phyloP scores from a whole-genome alignment of 148 eudicot genomes.

The Drosera capensis region DNA sequence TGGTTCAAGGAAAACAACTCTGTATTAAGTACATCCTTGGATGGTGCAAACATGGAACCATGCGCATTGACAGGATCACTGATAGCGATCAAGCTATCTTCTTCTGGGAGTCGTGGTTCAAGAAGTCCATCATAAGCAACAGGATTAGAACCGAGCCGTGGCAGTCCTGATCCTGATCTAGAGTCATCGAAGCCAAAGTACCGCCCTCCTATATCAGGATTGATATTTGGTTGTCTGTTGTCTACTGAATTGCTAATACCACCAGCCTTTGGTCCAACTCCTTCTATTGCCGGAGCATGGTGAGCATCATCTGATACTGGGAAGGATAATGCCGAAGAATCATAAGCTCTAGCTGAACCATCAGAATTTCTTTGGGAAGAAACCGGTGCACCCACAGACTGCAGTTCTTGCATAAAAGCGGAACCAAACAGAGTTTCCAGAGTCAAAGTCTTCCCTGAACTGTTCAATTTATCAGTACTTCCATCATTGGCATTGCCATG shows the following conservation, averaged over 20 bases:
- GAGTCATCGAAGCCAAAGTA: slow-evolving; percentile 36
- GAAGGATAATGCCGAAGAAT: slow-evolving; percentile 15
- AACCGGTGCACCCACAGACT: slow-evolving; percentile 59
- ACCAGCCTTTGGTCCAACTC: slow-evolving; percentile 17
- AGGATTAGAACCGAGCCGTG: slow-evolving; percentile 23
- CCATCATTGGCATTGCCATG: slow-evolving; percentile 17
- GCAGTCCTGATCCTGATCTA: slow-evolving; percentile 17
- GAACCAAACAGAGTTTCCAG: slow-evolving; percentile 78
- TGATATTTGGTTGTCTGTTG: slow-evolving; percentile 8
- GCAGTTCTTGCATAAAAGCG: slow-evolving; percentile 87
- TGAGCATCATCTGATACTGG: slow-evolving; percentile 10
- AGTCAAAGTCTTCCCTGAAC: slow-evolving; percentile 34
- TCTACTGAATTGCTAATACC: slow-evolving; percentile 16
- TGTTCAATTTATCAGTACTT: slow-evolving; percentile 15
- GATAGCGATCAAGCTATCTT: slow-evolving; percentile 37
- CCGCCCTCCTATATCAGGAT: slow-evolving; percentile 16
- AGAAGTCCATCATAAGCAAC: slow-evolving; percentile 21
- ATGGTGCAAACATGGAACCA: slow-evolving; percentile 15
- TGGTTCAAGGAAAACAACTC: slow-evolving; percentile 23
- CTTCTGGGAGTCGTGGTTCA: slow-evolving; percentile 49
- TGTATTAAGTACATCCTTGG: slow-evolving; percentile 10
- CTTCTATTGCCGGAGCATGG: slow-evolving; percentile 14
- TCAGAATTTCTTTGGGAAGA: slow-evolving; percentile 42
- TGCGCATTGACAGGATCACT: slow-evolving; percentile 26
- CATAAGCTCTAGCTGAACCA: slow-evolving; percentile 28